Base-by-base conservation (phyloP, 768 basidiomycete genomes). In the Amanita pseudoporphyria region DNA sequence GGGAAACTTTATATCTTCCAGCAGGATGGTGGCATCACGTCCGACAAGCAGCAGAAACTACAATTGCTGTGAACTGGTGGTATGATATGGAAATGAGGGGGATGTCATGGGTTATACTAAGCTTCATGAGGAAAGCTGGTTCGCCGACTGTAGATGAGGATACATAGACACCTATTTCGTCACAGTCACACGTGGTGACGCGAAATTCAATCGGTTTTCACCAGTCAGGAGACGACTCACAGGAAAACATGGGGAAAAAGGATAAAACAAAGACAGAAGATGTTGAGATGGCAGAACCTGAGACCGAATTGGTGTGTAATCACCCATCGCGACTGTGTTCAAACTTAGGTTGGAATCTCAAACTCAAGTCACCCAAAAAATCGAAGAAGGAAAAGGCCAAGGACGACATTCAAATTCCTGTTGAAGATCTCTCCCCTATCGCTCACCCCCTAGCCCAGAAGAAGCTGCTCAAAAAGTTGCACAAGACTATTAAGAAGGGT, bases 401-500 rank as follows among this genome's bases (percentile, higher is more conserved):
- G 10, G 79, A 78, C 14, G 83, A 83, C 51, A 69, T 85, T 48
- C 64, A 72, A 14, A 79, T 92, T 36, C 75, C 84, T 2, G 53
- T 83, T 1, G 89, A 87, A 56, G 89, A 93, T 55, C 76, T 98
- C 31, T 90, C 91, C 5, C 92, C 94, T n/a, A 79, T 99, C 48
- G 96, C 96, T 5, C 82, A 83, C 56, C 96, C 96, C 6, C 72
- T 99, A 32, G 96, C 96, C 18, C 82, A 84, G 64, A 89, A 84
- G 72, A 99, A 98, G 69, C 76, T 97, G 24, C 68, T 85, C 36
- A 98, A 96, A 69, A 97, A 93, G 67, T 69, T 98, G 30, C 85
- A 97, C 72, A 94, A 93, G 67, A 85, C 87, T 6, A 86, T 97
- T 56, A 96, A 93, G 72, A 90, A 86, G 69, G 92, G 92, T 84